Base-by-base conservation (phyloP, 257 asterid genomes). In the Ilex asprella region DNA sequence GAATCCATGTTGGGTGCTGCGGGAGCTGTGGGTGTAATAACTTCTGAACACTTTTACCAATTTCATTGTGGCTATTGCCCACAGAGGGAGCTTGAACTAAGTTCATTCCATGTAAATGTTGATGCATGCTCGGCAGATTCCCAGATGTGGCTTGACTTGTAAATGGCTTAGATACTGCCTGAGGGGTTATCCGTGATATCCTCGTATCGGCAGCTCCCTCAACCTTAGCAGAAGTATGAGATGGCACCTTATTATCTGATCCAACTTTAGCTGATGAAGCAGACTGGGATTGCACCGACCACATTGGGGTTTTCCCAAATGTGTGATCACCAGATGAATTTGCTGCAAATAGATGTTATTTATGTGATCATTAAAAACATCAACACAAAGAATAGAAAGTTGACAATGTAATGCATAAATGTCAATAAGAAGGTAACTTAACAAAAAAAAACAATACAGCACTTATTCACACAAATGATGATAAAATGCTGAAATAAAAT, bases 41-140 rank as follows among this genome's bases (percentile, higher is more conserved):
- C 79, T 86, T 86, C 79, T 87, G 94, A 70, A 93, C 81, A 74
- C 79, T 65, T 77, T 93, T 89, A 68, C 84, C 77, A 67, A 88
- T 76, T 70, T 93, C 97, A 69, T 88, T 63, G 73, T 93, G 99
- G 16, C 78, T 59, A 71, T 69, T 82, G 66, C 79, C 84, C 62
- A 61, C 29, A n/a, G 74, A 60, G 64, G 83, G 73, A 61, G 73
- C 72, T 51, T 76, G 89, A 51, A 63, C 73, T 52, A 70, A 65
- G 55, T 65, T 79, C 53, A 72, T 39, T 67, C 83, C 82, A 66
- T 78, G 94, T 65, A 79, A 66, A 61, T 73, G 72, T 67, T 70
- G 81, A 61, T 66, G 72, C 9, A 50, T 30, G 5, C 57, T 65
- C 39, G 66, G 70, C 12, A 74, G 72, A 63, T 69, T 71, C 72